Percentiles rank a stretch among this genome's conserved stretches.
These are phyloP conservation scores for Stromatinia cepivora DNA, from an alignment of 2,329 filamentous ascomycete species.

Conservation along the genomic window DNA sequence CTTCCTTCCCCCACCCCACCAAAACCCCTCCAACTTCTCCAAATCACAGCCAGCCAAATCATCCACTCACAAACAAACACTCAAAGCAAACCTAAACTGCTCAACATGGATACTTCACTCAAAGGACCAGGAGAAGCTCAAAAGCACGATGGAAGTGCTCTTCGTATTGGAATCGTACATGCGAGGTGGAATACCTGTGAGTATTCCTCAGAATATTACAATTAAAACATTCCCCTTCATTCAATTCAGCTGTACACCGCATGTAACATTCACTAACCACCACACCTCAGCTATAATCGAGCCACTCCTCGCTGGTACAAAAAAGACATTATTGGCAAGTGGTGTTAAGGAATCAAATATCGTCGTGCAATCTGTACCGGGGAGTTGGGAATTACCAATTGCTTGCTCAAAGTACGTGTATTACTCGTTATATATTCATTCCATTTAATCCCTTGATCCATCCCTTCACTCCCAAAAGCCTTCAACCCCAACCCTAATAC, in stretches of 20 bases:
- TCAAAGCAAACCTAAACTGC: background rate
- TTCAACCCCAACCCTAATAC: background rate
- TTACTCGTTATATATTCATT: background rate
- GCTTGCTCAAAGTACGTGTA: constrained; percentile 58
- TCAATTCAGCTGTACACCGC: constrained; percentile 17
- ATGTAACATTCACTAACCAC: constrained; percentile 22
- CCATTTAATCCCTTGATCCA: background rate
- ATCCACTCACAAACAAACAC: constrained; percentile 13
- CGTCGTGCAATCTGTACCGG: constrained; percentile 83
- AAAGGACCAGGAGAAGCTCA: constrained; percentile 65
- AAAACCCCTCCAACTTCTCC: constrained; percentile 21
- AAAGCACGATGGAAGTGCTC: constrained; percentile 64
- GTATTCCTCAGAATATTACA: background rate
- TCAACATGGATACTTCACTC: constrained; percentile 36
- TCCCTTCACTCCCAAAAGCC: constrained; percentile 43
- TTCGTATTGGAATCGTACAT: constrained; percentile 93
- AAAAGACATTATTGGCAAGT: constrained; percentile 71
- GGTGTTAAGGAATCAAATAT: constrained; percentile 90
- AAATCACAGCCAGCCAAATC: constrained; percentile 17
- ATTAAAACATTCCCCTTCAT: background rate
- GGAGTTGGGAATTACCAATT: constrained; percentile 91
- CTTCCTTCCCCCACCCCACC: constrained; percentile 1
- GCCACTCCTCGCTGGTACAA: constrained; percentile 77
- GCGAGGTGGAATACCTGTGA: constrained; percentile 78
- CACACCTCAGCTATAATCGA: constrained; percentile 67